Evolutionary conservation across 106 monocot genomes (phyloP), one percentile per base, ranked within the genome.

Genomic region (Alisma plantagoaquatica): DNA sequence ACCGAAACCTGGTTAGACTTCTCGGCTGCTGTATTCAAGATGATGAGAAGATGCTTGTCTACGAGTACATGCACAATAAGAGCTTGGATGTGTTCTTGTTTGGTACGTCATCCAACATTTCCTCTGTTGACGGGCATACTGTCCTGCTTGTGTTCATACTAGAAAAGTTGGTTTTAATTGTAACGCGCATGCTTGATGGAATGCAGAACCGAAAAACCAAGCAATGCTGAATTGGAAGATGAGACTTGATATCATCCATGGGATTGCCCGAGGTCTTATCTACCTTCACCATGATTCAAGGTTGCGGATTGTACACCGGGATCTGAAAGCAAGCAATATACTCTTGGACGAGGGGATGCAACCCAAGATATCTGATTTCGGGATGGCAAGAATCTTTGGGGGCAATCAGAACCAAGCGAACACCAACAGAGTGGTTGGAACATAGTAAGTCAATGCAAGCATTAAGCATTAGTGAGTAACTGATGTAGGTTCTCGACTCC

Each of bases 1-100:
- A 46, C 46, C 46, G 46, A 22, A 46, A 46, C 22, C 46, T 46
- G 6, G 46, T n/a, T n/a, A n/a, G n/a, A n/a, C n/a, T n/a, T n/a
- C n/a, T n/a, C n/a, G n/a, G n/a, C n/a, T n/a, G n/a, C n/a, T n/a
- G n/a, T n/a, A n/a, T n/a, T n/a, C n/a, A n/a, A n/a, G n/a, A n/a
- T n/a, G n/a, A n/a, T n/a, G n/a, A n/a, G n/a, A n/a, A n/a, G n/a
- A n/a, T n/a, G n/a, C n/a, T n/a, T n/a, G n/a, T n/a, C n/a, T n/a
- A n/a, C n/a, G n/a, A n/a, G n/a, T n/a, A n/a, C n/a, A n/a, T n/a
- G n/a, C n/a, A n/a, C n/a, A n/a, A n/a, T n/a, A n/a, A n/a, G n/a
- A n/a, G n/a, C n/a, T n/a, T n/a, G n/a, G n/a, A n/a, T n/a, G n/a
- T n/a, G n/a, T n/a, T n/a, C n/a, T n/a, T n/a, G n/a, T n/a, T n/a